These are phyloP conservation scores for Plenodomus biglobosus DNA, from an alignment of 2,329 filamentous ascomycete genomes.

Conservation along the genomic window DNA sequence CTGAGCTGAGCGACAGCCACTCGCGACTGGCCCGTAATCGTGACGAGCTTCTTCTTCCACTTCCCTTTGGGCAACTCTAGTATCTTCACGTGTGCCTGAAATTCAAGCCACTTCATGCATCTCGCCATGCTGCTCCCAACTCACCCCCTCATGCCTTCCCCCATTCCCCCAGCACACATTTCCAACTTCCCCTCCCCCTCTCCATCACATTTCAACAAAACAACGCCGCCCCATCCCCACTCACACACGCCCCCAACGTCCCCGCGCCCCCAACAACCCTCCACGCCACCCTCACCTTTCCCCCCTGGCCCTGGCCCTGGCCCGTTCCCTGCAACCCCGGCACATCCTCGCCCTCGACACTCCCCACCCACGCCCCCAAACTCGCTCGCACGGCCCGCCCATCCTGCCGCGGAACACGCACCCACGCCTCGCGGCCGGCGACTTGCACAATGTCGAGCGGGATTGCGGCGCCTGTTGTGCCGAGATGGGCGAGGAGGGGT, in stretches of 20 bases:
- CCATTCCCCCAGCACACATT: neutral
- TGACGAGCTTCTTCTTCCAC: too few species aligned
- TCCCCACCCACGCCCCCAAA: slow-evolving; percentile 32
- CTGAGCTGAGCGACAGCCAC: too few species aligned
- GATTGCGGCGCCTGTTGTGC: slow-evolving; percentile 66
- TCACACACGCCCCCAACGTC: slow-evolving; percentile 1
- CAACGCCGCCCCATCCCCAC: slow-evolving; percentile 12
- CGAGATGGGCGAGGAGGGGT: slow-evolving; percentile 69
- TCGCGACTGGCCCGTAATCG: too few species aligned
- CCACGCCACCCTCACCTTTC: slow-evolving; percentile 31
- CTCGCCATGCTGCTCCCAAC: too few species aligned
- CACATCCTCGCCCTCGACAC: slow-evolving; percentile 22
- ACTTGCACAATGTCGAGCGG: slow-evolving; percentile 68
- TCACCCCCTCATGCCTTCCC: too few species aligned
- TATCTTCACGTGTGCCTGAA: too few species aligned
- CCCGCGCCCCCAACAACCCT: slow-evolving; percentile 24
- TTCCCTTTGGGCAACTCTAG: too few species aligned
- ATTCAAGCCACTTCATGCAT: too few species aligned
- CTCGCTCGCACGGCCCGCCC: slow-evolving; percentile 24
- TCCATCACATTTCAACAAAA: slow-evolving; percentile 12
- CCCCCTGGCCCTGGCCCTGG: slow-evolving; percentile 10
- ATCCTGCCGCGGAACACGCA: slow-evolving; percentile 33
- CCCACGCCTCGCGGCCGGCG: slow-evolving; percentile 18
- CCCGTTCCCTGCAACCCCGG: slow-evolving; percentile 20
- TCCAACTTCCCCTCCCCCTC: neutral